Evolutionary conservation across 169 alveolate genomes (phyloP).

Genomic region (Eimeria sp.): DNA sequence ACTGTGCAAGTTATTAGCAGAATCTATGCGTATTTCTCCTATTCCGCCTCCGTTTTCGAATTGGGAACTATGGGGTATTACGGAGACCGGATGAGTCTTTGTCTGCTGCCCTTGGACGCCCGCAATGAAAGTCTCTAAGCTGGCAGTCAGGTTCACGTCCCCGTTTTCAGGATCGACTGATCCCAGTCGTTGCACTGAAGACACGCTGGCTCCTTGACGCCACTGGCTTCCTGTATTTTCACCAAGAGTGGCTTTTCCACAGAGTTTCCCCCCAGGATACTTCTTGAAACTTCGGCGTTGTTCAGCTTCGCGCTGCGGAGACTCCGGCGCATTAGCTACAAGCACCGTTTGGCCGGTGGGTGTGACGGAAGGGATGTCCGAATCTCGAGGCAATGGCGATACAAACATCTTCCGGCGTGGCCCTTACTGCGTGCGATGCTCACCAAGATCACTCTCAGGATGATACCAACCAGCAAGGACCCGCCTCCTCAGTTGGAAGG

Average conservation of each 20-base stretch:
- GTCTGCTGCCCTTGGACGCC: slow-evolving; percentile 54
- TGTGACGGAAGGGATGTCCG: slow-evolving; percentile 53
- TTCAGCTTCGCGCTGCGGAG: background rate
- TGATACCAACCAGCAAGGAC: background rate
- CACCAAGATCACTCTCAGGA: slow-evolving; percentile 2
- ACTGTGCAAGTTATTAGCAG: background rate
- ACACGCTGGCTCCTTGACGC: background rate
- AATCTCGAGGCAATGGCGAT: slow-evolving; percentile 65
- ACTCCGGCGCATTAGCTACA: background rate
- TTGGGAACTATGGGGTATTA: background rate
- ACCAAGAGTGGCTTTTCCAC: background rate
- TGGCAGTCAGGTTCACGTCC: slow-evolving; percentile 63
- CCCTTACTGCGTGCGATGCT: slow-evolving; percentile 24
- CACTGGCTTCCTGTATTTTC: background rate
- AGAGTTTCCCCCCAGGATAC: background rate
- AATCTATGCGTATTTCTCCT: background rate
- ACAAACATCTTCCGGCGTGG: slow-evolving; percentile 60
- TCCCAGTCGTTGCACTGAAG: slow-evolving; percentile 32
- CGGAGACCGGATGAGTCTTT: background rate
- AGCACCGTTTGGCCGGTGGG: slow-evolving; percentile 13
- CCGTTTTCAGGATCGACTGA: slow-evolving; percentile 39
- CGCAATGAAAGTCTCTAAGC: slow-evolving; percentile 55
- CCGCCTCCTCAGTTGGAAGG: slow-evolving; percentile 34
- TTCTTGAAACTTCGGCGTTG: slow-evolving; percentile 41
- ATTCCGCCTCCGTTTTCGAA: background rate